Percentiles rank a stretch among this genome's conserved stretches.
Conservation (phyloP, 192 early-diverging fungal genomes). For the Backusella psychrophila region DNA sequence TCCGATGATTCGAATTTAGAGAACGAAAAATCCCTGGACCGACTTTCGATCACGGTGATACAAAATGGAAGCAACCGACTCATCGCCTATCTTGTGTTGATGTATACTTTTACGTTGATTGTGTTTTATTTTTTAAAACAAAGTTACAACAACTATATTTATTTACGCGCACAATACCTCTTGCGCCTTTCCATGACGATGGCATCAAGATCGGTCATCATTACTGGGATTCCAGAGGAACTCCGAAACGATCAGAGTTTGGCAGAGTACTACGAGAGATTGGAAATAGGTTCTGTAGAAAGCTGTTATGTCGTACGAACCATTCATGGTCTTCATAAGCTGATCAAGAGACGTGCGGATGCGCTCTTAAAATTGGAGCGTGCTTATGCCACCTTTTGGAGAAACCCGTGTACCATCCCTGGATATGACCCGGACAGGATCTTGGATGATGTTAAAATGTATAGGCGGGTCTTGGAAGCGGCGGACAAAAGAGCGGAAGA, state of each 20-base stretch:
- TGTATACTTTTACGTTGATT: constrained; percentile 27
- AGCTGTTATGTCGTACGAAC: constrained; percentile 51
- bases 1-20: neutral
- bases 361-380: constrained; percentile 53
- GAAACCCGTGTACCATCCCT: constrained; percentile 63
- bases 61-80: constrained; percentile 13
- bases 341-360: constrained; percentile 46
- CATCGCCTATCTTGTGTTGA: constrained; percentile 33
- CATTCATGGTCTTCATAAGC: constrained; percentile 37
- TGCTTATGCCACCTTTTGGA: constrained; percentile 53
- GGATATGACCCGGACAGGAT: constrained; percentile 57
- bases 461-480: neutral
- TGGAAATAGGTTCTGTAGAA: constrained; percentile 57
- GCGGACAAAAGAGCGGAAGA: neutral
- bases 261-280: constrained; percentile 48
- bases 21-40: constrained; percentile 11
- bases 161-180: constrained; percentile 22
- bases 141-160: constrained; percentile 23
- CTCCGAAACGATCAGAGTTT: constrained; percentile 52
- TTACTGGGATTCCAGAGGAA: constrained; percentile 48
- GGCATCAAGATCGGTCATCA: constrained; percentile 44
- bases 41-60: constrained; percentile 28
- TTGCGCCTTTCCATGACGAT: constrained; percentile 7
- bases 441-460: constrained; percentile 35
- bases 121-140: constrained; percentile 25